Evolutionary conservation across 1,284 basidiomycete species (phyloP).

Genomic region (Bondarzewia mesenterica): DNA sequence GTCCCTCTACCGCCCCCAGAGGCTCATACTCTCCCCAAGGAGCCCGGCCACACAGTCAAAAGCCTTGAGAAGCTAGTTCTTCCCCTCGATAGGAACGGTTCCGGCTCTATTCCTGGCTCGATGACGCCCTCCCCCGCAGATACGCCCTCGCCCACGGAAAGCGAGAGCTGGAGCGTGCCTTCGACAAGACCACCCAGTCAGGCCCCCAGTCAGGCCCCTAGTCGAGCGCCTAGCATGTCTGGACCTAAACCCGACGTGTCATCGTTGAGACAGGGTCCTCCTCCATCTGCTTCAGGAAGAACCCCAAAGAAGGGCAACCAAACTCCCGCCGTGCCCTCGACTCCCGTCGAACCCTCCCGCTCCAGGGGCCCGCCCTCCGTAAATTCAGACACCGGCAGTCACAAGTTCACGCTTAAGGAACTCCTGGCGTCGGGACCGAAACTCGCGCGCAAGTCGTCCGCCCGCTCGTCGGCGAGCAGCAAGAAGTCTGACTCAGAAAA

Average conservation of each 20-base stretch:
- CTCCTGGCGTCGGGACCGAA: constrained; percentile 66
- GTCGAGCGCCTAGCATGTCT: constrained; percentile 36
- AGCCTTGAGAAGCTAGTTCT: constrained; percentile 35
- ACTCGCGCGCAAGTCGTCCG: constrained; percentile 63
- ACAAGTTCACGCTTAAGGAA: constrained; percentile 81
- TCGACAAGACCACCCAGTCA: constrained; percentile 52
- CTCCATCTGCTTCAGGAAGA: constrained; percentile 3
- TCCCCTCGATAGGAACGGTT: constrained; percentile 15
- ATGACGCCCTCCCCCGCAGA: constrained; percentile 29
- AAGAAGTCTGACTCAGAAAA: constrained; percentile 64
- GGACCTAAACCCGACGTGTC: constrained; percentile 15
- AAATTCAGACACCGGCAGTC: constrained; percentile 50
- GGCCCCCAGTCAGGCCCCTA: constrained; percentile 45
- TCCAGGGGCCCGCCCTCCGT: constrained; percentile 29
- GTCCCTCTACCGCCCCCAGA: constrained; percentile 9
- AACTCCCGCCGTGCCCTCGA: constrained; percentile 18
- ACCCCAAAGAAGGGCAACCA: constrained; percentile 16
- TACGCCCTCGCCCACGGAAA: constrained; percentile 47
- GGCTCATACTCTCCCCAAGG: constrained; percentile 25
- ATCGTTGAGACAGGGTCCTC: background rate
- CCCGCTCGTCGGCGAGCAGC: constrained; percentile 57
- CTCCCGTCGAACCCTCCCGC: constrained; percentile 21
- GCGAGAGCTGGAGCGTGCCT: constrained; percentile 52
- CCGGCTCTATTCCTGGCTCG: constrained; percentile 27
- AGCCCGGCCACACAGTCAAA: constrained; percentile 44